phyloP scores from a whole-genome alignment of 1,284 basidiomycete species.

The Cutaneotrichosporon curvatum region DNA sequence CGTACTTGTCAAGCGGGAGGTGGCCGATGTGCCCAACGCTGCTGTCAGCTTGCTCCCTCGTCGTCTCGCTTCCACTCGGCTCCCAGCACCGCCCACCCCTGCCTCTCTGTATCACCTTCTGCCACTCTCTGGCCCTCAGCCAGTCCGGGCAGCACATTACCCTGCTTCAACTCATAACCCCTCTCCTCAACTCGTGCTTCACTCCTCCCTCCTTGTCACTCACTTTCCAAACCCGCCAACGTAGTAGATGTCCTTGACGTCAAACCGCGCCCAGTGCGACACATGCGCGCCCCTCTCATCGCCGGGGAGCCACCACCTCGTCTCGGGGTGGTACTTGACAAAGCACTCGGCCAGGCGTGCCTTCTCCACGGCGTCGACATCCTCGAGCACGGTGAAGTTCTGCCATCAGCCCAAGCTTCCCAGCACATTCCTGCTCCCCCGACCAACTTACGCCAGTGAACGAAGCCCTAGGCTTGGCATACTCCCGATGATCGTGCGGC shows the following conservation, averaged over 20 bases:
- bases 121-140: no score
- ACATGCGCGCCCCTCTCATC: slow-evolving; percentile 29
- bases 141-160: not conserved
- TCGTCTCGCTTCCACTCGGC: no score
- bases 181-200: not conserved
- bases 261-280: slow-evolving; percentile 38
- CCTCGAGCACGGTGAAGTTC: slow-evolving; percentile 36
- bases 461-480: slow-evolving; percentile 50
- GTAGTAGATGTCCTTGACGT: slow-evolving; percentile 53
- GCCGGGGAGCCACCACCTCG: slow-evolving; percentile 39
- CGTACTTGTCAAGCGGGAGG: slow-evolving; percentile 53
- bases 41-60: slow-evolving; percentile 2
- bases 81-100: no score
- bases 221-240: slow-evolving; percentile 61
- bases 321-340: slow-evolving; percentile 39
- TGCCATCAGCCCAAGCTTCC: slow-evolving; percentile 6
- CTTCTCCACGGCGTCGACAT: slow-evolving; percentile 20
- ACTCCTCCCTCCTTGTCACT: slow-evolving; percentile 19
- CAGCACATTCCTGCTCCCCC: not conserved
- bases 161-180: not conserved
- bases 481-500: slow-evolving; percentile 42
- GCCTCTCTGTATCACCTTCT: no score
- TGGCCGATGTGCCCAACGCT: slow-evolving; percentile 54
- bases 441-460: slow-evolving; percentile 51
- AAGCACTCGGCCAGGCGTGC: slow-evolving; percentile 30